phyloP scores from a whole-genome alignment of 2,329 filamentous ascomycete genomes.

The Penicillium aurantiogriseum region DNA sequence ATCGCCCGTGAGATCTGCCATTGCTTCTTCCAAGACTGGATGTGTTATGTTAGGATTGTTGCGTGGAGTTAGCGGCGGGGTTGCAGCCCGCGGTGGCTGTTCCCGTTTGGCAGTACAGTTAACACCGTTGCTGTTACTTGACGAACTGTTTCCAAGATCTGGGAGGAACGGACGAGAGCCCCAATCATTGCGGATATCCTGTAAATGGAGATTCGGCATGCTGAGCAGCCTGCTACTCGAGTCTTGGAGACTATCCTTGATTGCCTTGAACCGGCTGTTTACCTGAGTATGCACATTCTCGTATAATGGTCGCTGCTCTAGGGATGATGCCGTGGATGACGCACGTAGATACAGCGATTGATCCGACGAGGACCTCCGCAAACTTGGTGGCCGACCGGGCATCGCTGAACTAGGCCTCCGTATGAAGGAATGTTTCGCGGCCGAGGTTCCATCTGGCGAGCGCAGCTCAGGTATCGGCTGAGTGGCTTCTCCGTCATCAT shows the following conservation, averaged over 20 bases:
- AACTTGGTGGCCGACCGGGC: conserved; percentile 26
- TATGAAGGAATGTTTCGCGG: conserved; percentile 35
- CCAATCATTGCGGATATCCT: conserved; percentile 40
- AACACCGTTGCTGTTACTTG: conserved; percentile 9
- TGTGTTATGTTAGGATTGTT: conserved; percentile 32
- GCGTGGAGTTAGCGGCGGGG: conserved; percentile 20
- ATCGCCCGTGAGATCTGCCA: conserved; percentile 75
- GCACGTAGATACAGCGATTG: conserved; percentile 72
- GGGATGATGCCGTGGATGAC: conserved; percentile 73
- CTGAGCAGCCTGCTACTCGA: conserved; percentile 66
- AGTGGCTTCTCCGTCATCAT: conserved; percentile 28
- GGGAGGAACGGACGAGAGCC: conserved; percentile 32
- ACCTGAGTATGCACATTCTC: conserved; percentile 78
- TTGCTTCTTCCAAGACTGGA: conserved; percentile 55
- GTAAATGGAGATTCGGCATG: conserved; percentile 46
- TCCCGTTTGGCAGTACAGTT: conserved; percentile 14
- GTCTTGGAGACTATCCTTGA: conserved; percentile 83
- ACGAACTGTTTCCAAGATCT: conserved; percentile 26
- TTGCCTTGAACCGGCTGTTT: conserved; percentile 85
- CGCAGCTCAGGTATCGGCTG: conserved; percentile 33
- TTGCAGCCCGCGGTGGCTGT: conserved; percentile 4
- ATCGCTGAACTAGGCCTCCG: conserved; percentile 28
- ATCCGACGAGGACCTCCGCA: conserved; percentile 69
- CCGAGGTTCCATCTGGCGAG: conserved; percentile 27
- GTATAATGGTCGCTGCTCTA: conserved; percentile 81